Evolutionary conservation across 179 eudicot genomes (phyloP), one percentile per base, ranked within the genome.

Genomic region (Corrigiola litoralis): DNA sequence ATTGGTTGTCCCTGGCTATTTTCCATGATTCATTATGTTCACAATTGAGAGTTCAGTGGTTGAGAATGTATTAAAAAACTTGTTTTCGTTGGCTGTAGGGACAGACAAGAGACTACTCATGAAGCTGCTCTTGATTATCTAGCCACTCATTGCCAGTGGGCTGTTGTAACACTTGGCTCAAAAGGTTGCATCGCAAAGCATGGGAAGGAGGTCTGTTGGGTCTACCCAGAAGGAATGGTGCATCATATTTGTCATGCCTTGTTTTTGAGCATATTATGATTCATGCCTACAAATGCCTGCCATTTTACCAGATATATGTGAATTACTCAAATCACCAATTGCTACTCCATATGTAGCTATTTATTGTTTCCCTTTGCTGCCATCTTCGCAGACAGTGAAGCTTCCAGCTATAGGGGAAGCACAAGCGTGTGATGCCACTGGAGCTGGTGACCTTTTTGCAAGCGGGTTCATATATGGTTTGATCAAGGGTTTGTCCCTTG

Each of bases 371-470:
- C 34, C 28, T 34, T 23, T 51, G n/a, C 14, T 66, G 32, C 10
- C n/a, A 17, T 44, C 12, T 25, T 17, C 51, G 61, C 68, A 75
- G 79, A 70, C 49, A 25, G 99, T 84, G 41, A 80, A 77, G 45
- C 80, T 88, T 52, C 85, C 95, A 2, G 99, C 99, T 17, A 81
- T 87, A 58, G 92, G 92, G 36, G 91, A 88, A 70, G 34, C 92
- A 2, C 83, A 82, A 48, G 88, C 86, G 3, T 70, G 75, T 8
- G 99, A 95, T 65, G 88, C 99, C 41, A 95, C 99, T 0, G 99
- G 99, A 57, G 99, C 99, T 3, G 99, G 99, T 5, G 99, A 95
- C 74, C 88, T 95, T 21, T 95, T 95, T 69, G 97, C 99, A 1
- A 77, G 96, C 25, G 99, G 99, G 38, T 95, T 95, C 74, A 65